Evolutionary conservation across 106 monocot species (phyloP).

Genomic region (Vanilla planifolia): DNA sequence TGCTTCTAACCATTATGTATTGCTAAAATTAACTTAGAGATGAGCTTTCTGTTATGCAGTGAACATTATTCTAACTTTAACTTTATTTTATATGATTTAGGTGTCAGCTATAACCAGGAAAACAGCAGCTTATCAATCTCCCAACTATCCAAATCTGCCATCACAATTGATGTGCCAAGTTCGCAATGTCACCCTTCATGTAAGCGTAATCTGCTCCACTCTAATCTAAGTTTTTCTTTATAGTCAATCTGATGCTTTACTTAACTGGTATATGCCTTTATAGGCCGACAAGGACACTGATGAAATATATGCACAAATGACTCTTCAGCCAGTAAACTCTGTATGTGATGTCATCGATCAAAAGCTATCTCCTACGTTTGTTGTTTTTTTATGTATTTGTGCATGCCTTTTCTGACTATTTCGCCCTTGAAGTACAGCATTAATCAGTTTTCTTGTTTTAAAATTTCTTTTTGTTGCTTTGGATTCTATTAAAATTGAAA

Average conservation of each 20-base stretch:
- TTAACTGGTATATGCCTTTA: slow-evolving; percentile 1
- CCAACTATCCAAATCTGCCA: slow-evolving; percentile 73
- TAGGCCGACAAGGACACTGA: slow-evolving; percentile 95
- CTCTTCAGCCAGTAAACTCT: slow-evolving; percentile 91
- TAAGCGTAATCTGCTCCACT: slow-evolving; percentile 18
- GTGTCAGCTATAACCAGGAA: slow-evolving; percentile 74
- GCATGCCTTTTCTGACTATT: too few relatives aligned
- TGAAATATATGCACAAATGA: slow-evolving; percentile 94
- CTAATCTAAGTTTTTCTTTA: neutral
- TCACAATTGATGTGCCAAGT: slow-evolving; percentile 86
- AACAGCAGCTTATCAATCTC: slow-evolving; percentile 51
- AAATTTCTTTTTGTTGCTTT: neutral
- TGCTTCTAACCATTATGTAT: too few relatives aligned
- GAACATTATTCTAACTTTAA: neutral
- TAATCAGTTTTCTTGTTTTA: too few relatives aligned
- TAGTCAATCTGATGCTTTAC: neutral
- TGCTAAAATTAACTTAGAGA: too few relatives aligned
- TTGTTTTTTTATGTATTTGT: too few relatives aligned
- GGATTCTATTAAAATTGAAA: neutral
- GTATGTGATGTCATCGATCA: slow-evolving; percentile 30
- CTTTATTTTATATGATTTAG: slow-evolving; percentile 25
- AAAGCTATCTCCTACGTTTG: too few relatives aligned
- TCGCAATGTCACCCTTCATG: slow-evolving; percentile 77
- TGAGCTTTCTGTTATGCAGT: too few relatives aligned
- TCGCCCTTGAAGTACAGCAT: too few relatives aligned